Base-by-base conservation (phyloP, 306 rosid species). In the Rubus idaeus region DNA sequence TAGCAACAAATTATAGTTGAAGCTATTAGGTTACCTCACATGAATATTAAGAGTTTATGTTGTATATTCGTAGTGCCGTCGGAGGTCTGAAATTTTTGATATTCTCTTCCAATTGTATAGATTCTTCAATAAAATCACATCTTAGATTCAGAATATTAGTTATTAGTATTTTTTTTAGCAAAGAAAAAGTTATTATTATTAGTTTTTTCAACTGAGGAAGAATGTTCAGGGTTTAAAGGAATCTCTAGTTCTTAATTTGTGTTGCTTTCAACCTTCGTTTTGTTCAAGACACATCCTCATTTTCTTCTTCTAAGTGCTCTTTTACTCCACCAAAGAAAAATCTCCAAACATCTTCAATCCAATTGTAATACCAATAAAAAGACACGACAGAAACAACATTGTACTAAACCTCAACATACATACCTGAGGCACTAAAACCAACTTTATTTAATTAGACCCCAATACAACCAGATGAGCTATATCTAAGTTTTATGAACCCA, bases 71-170 rank as follows among this genome's bases (percentile, higher is more conserved):
- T 74, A 80, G 80, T 78, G 56, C 26, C 78, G 66, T 63, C 75
- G 74, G 78, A 73, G 80, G 61, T 75, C 57, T 37, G 60, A 83
- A 75, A 64, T 46, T 78, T 76, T 79, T 80, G 82, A 79, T 82
- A 82, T 70, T 89, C 80, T 56, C 68, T 78, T 80, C 77, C 74
- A 88, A 88, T 77, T 91, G 97, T 88, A 93, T 84, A 90, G 81
- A 86, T 79, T 82, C 71, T 85, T 83, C 75, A 74, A 78, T 80
- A 73, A 65, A 71, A 62, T 79, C 71, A 80, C 78, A 75, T 64
- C 78, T 76, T 80, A 80, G 83, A 84, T 77, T 85, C 80, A 76
- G 78, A 63, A 76, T 75, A 80, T 83, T 77, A 68, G 73, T 58
- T 58, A 7, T 50, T 44, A n/a, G n/a, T n/a, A n/a, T n/a, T n/a